Evolutionary conservation across 495 filamentous ascomycete species (phyloP), one percentile per base, ranked within the genome.

Genomic region (Annulohypoxylon stygium): DNA sequence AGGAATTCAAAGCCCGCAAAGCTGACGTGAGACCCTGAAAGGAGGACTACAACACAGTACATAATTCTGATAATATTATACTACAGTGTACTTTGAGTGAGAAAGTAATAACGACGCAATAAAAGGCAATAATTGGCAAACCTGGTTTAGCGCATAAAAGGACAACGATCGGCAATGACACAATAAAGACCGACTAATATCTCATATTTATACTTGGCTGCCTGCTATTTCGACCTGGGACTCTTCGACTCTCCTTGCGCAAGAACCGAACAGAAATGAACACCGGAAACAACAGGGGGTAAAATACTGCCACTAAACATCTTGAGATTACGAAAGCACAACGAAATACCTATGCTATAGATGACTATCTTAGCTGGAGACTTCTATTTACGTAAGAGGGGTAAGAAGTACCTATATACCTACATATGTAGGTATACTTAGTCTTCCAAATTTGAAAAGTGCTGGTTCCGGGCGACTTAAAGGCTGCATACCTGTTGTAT

Each of bases 11-110:
- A 55, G 25, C 53, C 26, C 59, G 45, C 43, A 73, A 73, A 53
- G 70, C 70, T 73, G 47, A 73, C 65, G 61, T 69, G 61, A 73
- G 65, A 60, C 16, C 57, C 41, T 26, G 30, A 58, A 23, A 26
- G 14, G 37, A 36, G 34, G 20, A 37, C 26, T 25, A 43, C 39
- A 1, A n/a, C 14, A 3, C 34, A 10, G 10, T 36, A 36, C n/a
- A n/a, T n/a, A n/a, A n/a, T n/a, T n/a, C n/a, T n/a, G n/a, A n/a
- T 39, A n/a, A 12, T 30, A 30, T 30, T 30, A 30, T 4, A n/a
- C n/a, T n/a, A n/a, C 20, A 41, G 11, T 8, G 23, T 41, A 67
- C 11, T 37, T 45, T 25, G 18, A 39, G 43, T 20, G 36, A 36
- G 16, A 12, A 33, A 60, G 7, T 37, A 60, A 16, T 14, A 60